A percentile compares a stretch with the other conserved stretches of the same genome.
Conservation (phyloP, 257 asterid genomes). For the Penstemon newberryi region DNA sequence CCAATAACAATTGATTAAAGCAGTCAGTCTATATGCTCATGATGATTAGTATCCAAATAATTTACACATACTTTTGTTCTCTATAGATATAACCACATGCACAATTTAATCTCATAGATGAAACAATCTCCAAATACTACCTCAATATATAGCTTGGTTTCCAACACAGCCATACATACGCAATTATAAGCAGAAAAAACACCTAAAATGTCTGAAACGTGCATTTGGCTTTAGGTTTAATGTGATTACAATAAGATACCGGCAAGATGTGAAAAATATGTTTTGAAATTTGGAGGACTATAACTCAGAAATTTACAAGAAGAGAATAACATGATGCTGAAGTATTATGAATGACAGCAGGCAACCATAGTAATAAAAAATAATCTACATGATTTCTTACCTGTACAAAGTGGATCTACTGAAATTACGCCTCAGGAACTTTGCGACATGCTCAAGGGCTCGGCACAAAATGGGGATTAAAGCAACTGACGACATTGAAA, state of each 20-base stretch:
- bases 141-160: background rate
- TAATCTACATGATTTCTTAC: constrained; percentile 36
- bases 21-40: background rate
- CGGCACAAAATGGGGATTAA: constrained; percentile 80
- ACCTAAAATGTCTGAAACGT: background rate
- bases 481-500: constrained; percentile 62
- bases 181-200: background rate
- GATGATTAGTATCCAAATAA: background rate
- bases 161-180: background rate
- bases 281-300: too few species aligned
- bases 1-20: background rate
- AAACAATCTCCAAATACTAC: background rate
- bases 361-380: constrained; percentile 8
- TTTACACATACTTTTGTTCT: background rate
- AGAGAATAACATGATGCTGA: background rate
- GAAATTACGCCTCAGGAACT: constrained; percentile 84
- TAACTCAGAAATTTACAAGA: background rate
- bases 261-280: too few species aligned
- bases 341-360: background rate
- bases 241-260: background rate
- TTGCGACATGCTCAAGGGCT: constrained; percentile 75
- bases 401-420: constrained; percentile 81
- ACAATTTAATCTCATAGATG: background rate
- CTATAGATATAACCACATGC: background rate
- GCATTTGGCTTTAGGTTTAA: background rate